Conservation (phyloP, 148 eudicot genomes). For the Tetragonia tetragonoides region DNA sequence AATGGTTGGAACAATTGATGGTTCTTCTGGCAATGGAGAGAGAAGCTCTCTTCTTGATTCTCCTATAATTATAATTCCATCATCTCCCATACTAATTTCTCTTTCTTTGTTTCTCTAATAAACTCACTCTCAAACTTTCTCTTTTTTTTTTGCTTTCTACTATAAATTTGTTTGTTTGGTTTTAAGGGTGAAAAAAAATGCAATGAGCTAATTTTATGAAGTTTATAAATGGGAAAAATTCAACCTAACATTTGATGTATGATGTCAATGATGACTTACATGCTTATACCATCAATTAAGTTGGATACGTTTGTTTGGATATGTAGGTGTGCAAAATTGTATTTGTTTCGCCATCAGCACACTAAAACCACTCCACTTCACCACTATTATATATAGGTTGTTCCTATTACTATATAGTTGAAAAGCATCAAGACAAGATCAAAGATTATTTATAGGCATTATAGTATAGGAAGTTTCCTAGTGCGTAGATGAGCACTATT, state of each 20-base stretch:
- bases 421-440: too few relatives aligned
- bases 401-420: too few relatives aligned
- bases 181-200: not conserved
- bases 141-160: not conserved
- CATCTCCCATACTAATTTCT: slow-evolving; percentile 10
- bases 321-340: too few relatives aligned
- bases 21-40: slow-evolving; percentile 33
- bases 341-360: not conserved
- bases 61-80: not conserved
- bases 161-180: not conserved
- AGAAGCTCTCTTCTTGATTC: slow-evolving; percentile 43
- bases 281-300: too few relatives aligned
- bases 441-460: too few relatives aligned
- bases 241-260: too few relatives aligned
- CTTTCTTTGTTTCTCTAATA: not conserved
- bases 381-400: too few relatives aligned
- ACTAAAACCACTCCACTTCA: not conserved
- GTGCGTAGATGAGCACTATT: too few relatives aligned
- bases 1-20: not conserved
- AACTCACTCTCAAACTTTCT: not conserved
- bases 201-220: not conserved
- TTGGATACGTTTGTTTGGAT: not conserved
- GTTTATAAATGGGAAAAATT: not conserved
- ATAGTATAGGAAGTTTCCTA: too few relatives aligned
- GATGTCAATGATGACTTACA: too few relatives aligned